A percentile compares a stretch with the other conserved stretches of the same genome.
Evolutionary conservation across 805 yeast species (phyloP).

Genomic region (Maudiozyma bulderi): DNA sequence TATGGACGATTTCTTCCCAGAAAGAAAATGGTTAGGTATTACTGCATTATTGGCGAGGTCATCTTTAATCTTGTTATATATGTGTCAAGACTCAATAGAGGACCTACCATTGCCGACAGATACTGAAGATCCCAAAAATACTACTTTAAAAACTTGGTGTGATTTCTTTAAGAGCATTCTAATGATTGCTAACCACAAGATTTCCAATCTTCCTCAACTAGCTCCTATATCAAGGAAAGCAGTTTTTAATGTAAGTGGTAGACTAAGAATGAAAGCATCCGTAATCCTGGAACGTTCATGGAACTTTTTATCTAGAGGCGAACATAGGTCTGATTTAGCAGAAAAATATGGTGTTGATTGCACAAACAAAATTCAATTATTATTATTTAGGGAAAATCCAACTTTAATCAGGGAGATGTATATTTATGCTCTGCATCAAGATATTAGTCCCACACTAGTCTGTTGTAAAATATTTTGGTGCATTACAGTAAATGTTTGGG

Average conservation of each 20-base stretch:
- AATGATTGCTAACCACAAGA: constrained; percentile 53
- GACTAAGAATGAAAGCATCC: constrained; percentile 52
- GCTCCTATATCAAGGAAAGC: constrained; percentile 68
- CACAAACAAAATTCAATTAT: constrained; percentile 65
- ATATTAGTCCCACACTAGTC: constrained; percentile 47
- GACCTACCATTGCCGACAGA: constrained; percentile 43
- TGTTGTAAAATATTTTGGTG: constrained; percentile 66
- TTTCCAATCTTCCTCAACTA: constrained; percentile 59
- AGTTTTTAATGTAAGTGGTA: constrained; percentile 52
- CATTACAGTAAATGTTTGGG: constrained; percentile 32
- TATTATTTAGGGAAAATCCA: constrained; percentile 48
- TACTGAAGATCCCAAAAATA: not conserved
- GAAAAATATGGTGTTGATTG: constrained; percentile 47
- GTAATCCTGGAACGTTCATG: constrained; percentile 50
- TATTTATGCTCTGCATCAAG: constrained; percentile 59
- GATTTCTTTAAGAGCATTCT: constrained; percentile 50
- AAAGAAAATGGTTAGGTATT: constrained; percentile 63
- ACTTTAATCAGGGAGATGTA: constrained; percentile 55
- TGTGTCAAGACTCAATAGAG: constrained; percentile 42
- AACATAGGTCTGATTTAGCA: constrained; percentile 41
- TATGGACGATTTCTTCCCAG: constrained; percentile 53
- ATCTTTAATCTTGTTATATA: constrained; percentile 42
- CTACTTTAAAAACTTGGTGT: constrained; percentile 50
- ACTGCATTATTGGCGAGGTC: constrained; percentile 50
- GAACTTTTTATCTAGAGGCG: constrained; percentile 63